Base-by-base conservation (phyloP, 148 eudicot species). In the Chenopodium quinoa region DNA sequence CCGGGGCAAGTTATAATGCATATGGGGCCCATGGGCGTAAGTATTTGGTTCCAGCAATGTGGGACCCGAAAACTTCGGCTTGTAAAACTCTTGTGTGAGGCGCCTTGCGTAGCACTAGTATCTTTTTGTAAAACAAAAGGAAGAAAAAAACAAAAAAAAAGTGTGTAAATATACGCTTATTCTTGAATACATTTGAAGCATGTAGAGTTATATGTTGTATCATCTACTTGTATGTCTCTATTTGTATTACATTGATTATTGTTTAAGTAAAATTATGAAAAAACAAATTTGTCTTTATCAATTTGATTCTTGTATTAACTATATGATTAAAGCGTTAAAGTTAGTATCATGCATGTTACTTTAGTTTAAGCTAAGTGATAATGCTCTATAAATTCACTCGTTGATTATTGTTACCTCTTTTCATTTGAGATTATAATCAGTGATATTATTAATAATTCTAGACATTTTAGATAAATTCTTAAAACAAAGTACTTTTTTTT, bases 1-100 rank as follows among this genome's bases (percentile, higher is more conserved):
- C 84, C 3, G 84, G 86, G 34, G 90, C 90, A 13, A 90, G 93
- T 76, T 90, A 86, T 58, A 90, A 90, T 75, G 89, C 89, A 1
- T 37, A 86, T 27, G 93, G 93, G 37, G 31, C 44, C 4, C 80
- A 73, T 37, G 93, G 88, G 9, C 85, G 93, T 64, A 90, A 89
- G 80, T 90, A 84, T 48, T 73, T 90, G 82, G 56, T 90, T 52
- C 93, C 93, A 1, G 93, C 91, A 25, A 46, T 91, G 72, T 84
- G 78, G 83, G 91, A 91, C 80, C 93, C 93, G 0, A 23, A 83
- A 20, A 83, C 84, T 23, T 81, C 76, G 3, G 76, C 82, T 7
- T 89, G 91, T 64, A 85, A 90, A 19, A 86, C 90, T 48, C 64
- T 89, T 69, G 85, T 82, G 7, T 90, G 73, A 75, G 68, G 4